Base-by-base conservation (phyloP, 345 rosid genomes). In the Bruguiera parviflora region DNA sequence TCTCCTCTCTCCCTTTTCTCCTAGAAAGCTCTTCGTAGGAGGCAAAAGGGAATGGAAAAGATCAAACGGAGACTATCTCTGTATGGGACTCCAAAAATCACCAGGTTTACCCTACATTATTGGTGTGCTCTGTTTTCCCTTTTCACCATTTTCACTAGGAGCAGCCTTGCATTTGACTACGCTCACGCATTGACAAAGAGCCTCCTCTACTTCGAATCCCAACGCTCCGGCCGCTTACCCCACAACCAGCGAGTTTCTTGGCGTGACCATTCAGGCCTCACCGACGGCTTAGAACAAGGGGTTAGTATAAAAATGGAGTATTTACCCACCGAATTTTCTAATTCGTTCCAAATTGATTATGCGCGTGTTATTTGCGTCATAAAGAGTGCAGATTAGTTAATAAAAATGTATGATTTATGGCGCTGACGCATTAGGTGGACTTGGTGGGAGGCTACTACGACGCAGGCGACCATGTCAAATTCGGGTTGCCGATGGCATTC, bases 401-500 rank as follows among this genome's bases (percentile, higher is more conserved):
- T 21, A 3, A 15, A 24, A 22, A 22, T 10, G 59, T 2, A 8
- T 58, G 19, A 24, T 59, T 32, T 8, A 21, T 31, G 24, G 20
- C 32, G 28, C 8, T 22, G 49, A 3, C 19, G 16, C 25, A 32
- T 51, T 6, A 77, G 80, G 76, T 77, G 66, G 76, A 77, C 53
- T 64, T 77, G 67, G 80, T 77, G 6, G 76, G 76, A 68, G 80
- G 80, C 29, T 77, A 77, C 61, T 72, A 72, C 25, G 80, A 77
- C n/a, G 80, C 80, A 27, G 80, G 76, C 0, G 80, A 77, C 80
- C 76, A 77, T 63, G 76, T 77, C 5, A 77, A 77, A 53, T 77
- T 77, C n/a, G 76, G 79, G 3, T 39, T 76, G 0, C 79, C 79
- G 25, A 76, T 71, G 75, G 72, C 79, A 6, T 76, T 76, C 46